Percentiles rank a stretch among this genome's conserved stretches.
These are phyloP conservation scores for Sclerotinia glacialis DNA, from an alignment of 2,329 filamentous ascomycete genomes.

Conservation along the genomic window DNA sequence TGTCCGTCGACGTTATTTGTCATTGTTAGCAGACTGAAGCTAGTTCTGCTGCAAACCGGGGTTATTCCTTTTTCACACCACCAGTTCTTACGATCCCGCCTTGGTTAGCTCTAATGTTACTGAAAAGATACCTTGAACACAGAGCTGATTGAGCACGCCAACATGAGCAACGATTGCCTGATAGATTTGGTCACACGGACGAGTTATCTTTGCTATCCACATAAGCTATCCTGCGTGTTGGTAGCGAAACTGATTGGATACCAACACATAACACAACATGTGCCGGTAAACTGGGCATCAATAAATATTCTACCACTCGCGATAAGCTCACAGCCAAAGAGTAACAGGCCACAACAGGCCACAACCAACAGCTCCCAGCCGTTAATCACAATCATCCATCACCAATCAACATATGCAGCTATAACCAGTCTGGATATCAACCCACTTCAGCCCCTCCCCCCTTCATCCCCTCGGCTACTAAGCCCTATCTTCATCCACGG, in stretches of 20 bases:
- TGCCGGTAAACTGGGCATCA: background rate
- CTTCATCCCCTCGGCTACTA: constrained; percentile 12
- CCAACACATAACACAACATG: background rate
- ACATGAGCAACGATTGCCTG: constrained; percentile 8
- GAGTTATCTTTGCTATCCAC: background rate
- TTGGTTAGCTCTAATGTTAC: background rate
- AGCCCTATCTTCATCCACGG: constrained; percentile 14
- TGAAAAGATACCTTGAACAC: background rate
- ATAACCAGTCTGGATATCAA: background rate
- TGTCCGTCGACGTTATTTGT: background rate
- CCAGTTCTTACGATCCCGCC: background rate
- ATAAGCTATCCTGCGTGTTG: background rate
- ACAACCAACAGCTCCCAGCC: background rate
- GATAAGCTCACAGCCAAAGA: background rate
- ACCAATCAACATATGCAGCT: background rate
- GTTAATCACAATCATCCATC: background rate
- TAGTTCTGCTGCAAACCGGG: background rate
- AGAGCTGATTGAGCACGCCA: constrained; percentile 5
- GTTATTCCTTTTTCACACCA: background rate
- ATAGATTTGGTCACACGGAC: constrained; percentile 12
- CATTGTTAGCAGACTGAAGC: background rate
- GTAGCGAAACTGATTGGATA: constrained; percentile 7
- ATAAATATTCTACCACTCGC: background rate
- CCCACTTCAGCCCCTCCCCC: background rate
- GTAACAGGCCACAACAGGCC: background rate